Evolutionary conservation across 2,329 filamentous ascomycete species (phyloP), one percentile per base, ranked within the genome.

Genomic region (Atkinsonella texensis): DNA sequence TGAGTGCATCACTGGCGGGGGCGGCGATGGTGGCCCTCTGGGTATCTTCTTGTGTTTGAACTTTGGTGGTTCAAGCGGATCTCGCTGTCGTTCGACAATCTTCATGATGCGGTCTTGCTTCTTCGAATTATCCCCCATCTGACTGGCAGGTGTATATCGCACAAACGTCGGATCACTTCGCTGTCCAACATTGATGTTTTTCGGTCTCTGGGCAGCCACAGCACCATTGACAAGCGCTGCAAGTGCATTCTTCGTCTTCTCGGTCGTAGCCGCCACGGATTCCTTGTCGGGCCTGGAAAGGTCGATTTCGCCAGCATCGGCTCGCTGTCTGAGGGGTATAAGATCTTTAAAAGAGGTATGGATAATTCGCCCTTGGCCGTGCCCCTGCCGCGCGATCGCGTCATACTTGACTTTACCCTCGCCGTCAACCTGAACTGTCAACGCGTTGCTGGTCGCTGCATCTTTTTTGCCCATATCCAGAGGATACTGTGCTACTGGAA

Each of bases 21-120:
- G 93, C 3, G 93, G 93, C 48, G 86, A 93, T 0, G 91, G 90
- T 10, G 93, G 90, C 38, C 91, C 90, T 60, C 89, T 81, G 10
- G 91, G 91, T 53, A 98, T 95, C 72, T 96, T 95, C 76, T 97
- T 97, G 72, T 96, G 89, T 70, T 97, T 97, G 73, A 97, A 96
- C 63, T 96, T 97, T 2, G 93, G 91, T 1, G 93, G 93, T 64
- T 96, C 91, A 85, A 96, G 87, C 0, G 93, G 93, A 69, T 98
- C 93, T 59, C 85, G 79, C 67, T 97, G 91, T 52, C 89, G 79
- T 67, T 96, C 89, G 39, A 96, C 89, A 69, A 98, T 97, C 74
- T 97, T 97, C 81, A 98, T 94, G 58, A 98, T 95, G 13, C 93
- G 84, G 62, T 97, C 90, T 61, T 89, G 88, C 71, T 95, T 95